Evolutionary conservation across 2,329 filamentous ascomycete genomes (phyloP).

Genomic region (Fusarium robinianum): DNA sequence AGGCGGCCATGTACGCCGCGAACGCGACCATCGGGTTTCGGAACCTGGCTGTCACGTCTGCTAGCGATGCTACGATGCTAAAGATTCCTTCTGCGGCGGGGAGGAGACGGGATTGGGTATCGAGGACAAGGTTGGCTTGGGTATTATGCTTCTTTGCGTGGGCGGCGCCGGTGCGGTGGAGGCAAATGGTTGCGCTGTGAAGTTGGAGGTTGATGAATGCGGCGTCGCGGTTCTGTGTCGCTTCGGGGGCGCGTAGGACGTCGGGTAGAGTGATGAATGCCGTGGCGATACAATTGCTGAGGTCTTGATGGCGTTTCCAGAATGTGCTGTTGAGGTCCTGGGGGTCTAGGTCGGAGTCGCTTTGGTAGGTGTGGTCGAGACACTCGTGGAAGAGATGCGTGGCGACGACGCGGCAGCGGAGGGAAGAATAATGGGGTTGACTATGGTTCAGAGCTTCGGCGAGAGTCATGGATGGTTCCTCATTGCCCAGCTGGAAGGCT

Average conservation of each 20-base stretch:
- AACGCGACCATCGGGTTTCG: conserved; percentile 74
- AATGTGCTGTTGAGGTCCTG: conserved; percentile 53
- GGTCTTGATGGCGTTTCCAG: conserved; percentile 77
- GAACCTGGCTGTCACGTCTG: conserved; percentile 44
- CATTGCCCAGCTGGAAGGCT: conserved; percentile 67
- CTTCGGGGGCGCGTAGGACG: conserved; percentile 68
- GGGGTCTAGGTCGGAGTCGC: conserved; percentile 65
- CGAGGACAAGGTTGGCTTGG: conserved; percentile 37
- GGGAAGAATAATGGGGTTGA: conserved; percentile 59
- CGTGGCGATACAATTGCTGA: conserved; percentile 76
- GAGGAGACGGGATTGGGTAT: conserved; percentile 68
- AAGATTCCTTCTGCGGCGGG: conserved; percentile 82
- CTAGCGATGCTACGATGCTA: conserved; percentile 68
- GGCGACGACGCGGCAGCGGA: conserved; percentile 71
- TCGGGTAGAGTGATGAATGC: conserved; percentile 75
- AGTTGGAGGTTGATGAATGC: conserved; percentile 83
- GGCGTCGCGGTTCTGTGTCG: conserved; percentile 68
- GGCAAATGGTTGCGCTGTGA: conserved; percentile 80
- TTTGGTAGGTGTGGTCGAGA: conserved; percentile 70
- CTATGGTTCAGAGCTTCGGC: conserved; percentile 62
- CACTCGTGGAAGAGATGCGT: conserved; percentile 79
- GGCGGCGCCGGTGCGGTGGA: conserved; percentile 81
- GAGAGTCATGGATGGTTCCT: conserved; percentile 64
- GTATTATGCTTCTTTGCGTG: conserved; percentile 56
- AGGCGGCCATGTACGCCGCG: conserved; percentile 71